These are phyloP conservation scores for Casuarina cunninghamiana DNA, from an alignment of 306 rosid genomes.

Conservation along the genomic window DNA sequence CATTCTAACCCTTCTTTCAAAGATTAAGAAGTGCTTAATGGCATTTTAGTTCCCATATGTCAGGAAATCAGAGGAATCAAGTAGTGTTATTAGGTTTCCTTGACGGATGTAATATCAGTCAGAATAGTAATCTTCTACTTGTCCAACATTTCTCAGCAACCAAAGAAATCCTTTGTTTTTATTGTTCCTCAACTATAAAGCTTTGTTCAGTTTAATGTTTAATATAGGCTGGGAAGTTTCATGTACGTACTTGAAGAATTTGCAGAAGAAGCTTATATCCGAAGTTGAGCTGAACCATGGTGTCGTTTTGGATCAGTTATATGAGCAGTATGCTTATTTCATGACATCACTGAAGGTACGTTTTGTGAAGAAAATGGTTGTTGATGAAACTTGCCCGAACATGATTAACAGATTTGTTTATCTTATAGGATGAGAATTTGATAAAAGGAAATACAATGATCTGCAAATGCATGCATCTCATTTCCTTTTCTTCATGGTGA, in stretches of 20 bases:
- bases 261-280: constrained; percentile 73
- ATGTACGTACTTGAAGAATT: constrained; percentile 71
- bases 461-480: constrained; percentile 58
- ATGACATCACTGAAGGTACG: constrained; percentile 66
- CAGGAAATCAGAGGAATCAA: background rate
- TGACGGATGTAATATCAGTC: background rate
- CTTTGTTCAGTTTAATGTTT: constrained; percentile 28
- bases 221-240: constrained; percentile 52
- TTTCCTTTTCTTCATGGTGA: constrained; percentile 75
- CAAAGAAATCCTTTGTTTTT: background rate
- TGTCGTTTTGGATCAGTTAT: constrained; percentile 61
- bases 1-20: background rate
- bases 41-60: background rate
- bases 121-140: background rate
- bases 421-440: constrained; percentile 50
- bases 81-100: background rate
- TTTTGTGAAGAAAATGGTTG: constrained; percentile 5
- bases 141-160: background rate
- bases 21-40: background rate
- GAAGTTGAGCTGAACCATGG: constrained; percentile 62
- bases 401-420: constrained; percentile 16
- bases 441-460: constrained; percentile 50
- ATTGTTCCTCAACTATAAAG: constrained; percentile 5
- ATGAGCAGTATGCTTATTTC: constrained; percentile 67
- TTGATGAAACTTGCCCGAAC: background rate